These are phyloP conservation scores for Fistulina hepatica DNA, from an alignment of 1,284 basidiomycete species.

Conservation along the genomic window DNA sequence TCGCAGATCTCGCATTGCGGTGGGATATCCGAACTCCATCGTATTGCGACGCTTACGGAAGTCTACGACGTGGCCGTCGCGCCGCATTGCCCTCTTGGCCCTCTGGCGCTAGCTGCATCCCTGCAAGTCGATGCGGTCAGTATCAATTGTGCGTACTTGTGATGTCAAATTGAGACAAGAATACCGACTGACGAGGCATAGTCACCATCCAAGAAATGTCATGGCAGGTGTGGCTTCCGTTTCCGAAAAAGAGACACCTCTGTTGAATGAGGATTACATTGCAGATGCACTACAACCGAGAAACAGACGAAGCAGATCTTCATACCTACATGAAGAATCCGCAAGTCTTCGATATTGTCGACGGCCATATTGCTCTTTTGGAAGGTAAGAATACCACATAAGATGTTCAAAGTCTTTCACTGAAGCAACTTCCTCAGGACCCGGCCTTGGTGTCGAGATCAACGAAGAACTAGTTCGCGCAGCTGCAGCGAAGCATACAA, in stretches of 20 bases:
- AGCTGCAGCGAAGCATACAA: constrained; percentile 33
- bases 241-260: background rate
- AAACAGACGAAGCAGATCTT: constrained; percentile 43
- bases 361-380: constrained; percentile 48
- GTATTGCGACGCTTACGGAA: constrained; percentile 62
- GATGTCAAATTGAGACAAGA: too few relatives aligned
- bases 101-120: constrained; percentile 65
- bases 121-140: constrained; percentile 39
- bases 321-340: constrained; percentile 54
- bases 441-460: constrained; percentile 61
- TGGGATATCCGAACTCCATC: constrained; percentile 64
- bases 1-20: constrained; percentile 50
- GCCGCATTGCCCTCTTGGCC: constrained; percentile 55
- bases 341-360: constrained; percentile 47
- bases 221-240: constrained; percentile 34
- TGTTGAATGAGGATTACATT: too few relatives aligned
- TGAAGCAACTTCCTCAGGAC: constrained; percentile 24
- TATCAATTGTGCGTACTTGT: constrained; percentile 33
- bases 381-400: constrained; percentile 26
- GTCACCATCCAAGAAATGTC: constrained; percentile 62
- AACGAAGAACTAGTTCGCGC: constrained; percentile 55
- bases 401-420: background rate
- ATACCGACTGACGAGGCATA: constrained; percentile 18
- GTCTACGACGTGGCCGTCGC: constrained; percentile 55
- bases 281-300: constrained; percentile 63